phyloP scores from a whole-genome alignment of 2,329 filamentous ascomycete species.

The Fusarium staphyleae region DNA sequence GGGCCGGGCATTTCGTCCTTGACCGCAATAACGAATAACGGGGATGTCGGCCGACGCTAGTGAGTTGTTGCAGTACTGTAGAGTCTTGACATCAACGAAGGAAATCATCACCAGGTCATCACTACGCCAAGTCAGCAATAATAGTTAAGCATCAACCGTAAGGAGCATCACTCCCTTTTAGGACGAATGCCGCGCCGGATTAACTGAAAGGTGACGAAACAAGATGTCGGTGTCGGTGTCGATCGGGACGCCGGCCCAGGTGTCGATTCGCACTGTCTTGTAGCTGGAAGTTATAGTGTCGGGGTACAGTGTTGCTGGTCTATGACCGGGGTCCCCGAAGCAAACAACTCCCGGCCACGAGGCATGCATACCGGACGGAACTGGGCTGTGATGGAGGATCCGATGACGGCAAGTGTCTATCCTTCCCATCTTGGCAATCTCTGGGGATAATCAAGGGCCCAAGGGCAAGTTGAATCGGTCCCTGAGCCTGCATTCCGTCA shows the following conservation, averaged over 20 bases:
- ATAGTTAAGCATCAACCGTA: constrained; percentile 6
- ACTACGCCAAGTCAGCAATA: constrained; percentile 10
- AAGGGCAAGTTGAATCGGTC: constrained; percentile 11
- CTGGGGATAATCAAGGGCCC: constrained; percentile 31
- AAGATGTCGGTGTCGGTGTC: constrained; percentile 2
- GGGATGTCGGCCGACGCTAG: neutral
- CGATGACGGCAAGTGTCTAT: constrained; percentile 31
- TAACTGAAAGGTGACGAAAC: constrained; percentile 5
- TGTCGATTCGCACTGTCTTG: constrained; percentile 5
- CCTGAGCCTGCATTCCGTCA: constrained; percentile 23
- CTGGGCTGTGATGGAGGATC: no score
- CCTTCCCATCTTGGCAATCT: constrained; percentile 29
- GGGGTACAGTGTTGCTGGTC: neutral
- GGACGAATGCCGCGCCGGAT: constrained; percentile 22
- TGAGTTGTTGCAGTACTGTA: neutral
- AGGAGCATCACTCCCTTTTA: constrained; percentile 3
- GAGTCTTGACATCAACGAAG: constrained; percentile 23
- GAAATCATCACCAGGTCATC: constrained; percentile 24
- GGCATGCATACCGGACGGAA: no score
- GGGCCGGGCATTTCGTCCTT: constrained; percentile 14
- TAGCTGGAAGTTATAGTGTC: neutral
- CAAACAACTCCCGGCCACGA: neutral
- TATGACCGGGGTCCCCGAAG: neutral
- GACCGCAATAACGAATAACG: neutral
- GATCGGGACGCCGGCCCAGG: constrained; percentile 18